Conservation (phyloP, 1,139 yeast genomes). For the Sugiyamaella castrensis region DNA sequence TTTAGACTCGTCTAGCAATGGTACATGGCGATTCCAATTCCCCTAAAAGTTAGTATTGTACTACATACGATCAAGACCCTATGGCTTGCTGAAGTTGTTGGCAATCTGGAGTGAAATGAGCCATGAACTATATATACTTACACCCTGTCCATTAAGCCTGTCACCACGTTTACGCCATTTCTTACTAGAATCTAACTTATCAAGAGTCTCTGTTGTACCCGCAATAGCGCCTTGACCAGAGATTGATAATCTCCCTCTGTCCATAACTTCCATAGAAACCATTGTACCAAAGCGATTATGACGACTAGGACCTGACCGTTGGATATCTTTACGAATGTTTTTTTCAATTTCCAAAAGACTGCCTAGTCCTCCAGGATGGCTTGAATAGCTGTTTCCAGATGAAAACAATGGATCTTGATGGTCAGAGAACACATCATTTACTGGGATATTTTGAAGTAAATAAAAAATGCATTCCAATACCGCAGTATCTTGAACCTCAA, state of each 20-base stretch:
- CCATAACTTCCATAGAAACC: constrained; percentile 61
- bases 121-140: constrained; percentile 36
- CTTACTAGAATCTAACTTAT: constrained; percentile 62
- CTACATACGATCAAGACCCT: constrained; percentile 31
- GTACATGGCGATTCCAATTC: constrained; percentile 29
- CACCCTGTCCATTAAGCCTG: constrained; percentile 15
- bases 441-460: constrained; percentile 56
- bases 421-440: constrained; percentile 31
- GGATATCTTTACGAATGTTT: constrained; percentile 44
- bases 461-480: constrained; percentile 69
- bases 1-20: constrained; percentile 38
- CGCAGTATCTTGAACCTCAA: constrained; percentile 61
- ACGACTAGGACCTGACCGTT: constrained; percentile 52
- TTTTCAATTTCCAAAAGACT: constrained; percentile 59
- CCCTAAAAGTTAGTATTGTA: constrained; percentile 37
- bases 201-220: constrained; percentile 49
- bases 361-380: constrained; percentile 38
- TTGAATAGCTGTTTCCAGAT: constrained; percentile 1
- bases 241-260: constrained; percentile 58
- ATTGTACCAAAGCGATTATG: constrained; percentile 93
- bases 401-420: background rate
- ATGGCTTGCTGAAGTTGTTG: too few relatives aligned
- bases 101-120: too few relatives aligned
- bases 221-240: constrained; percentile 72
- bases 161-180: constrained; percentile 56